Evolutionary conservation across 768 basidiomycete species (phyloP).

Genomic region (Cystobasidium tubakii): DNA sequence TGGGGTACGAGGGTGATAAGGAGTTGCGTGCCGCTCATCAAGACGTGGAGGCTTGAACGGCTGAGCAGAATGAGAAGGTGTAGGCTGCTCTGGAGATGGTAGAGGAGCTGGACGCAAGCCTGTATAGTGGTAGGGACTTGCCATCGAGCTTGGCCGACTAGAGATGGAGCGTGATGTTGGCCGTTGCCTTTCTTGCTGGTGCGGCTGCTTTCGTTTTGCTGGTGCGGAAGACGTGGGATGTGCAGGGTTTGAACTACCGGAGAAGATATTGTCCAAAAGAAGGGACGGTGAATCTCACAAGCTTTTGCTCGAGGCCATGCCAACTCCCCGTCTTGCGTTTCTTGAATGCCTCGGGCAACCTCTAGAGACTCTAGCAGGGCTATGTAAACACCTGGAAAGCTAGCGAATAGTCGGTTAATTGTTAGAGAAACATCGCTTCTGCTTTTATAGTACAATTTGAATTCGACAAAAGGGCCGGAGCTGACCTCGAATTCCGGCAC

Average conservation of each 20-base stretch:
- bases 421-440: not conserved
- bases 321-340: not conserved
- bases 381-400: too few species aligned
- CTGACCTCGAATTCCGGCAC: conserved; percentile 8
- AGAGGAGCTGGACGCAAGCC: not conserved
- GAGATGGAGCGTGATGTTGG: not conserved
- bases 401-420: too few species aligned
- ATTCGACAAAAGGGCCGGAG: conserved; percentile 21
- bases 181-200: not conserved
- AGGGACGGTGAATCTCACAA: not conserved
- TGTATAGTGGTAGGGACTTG: not conserved
- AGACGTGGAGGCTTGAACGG: not conserved
- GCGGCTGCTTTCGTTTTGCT: not conserved
- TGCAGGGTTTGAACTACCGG: not conserved
- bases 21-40: not conserved
- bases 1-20: not conserved
- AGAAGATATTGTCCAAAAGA: not conserved
- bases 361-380: not conserved
- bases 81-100: not conserved
- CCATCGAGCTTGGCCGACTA: not conserved
- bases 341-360: not conserved
- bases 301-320: not conserved
- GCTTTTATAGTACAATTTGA: conserved; percentile 21
- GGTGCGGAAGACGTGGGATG: not conserved
- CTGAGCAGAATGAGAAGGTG: too few species aligned